Base-by-base conservation (phyloP, 768 basidiomycete species). In the Boletus tomentosulus region DNA sequence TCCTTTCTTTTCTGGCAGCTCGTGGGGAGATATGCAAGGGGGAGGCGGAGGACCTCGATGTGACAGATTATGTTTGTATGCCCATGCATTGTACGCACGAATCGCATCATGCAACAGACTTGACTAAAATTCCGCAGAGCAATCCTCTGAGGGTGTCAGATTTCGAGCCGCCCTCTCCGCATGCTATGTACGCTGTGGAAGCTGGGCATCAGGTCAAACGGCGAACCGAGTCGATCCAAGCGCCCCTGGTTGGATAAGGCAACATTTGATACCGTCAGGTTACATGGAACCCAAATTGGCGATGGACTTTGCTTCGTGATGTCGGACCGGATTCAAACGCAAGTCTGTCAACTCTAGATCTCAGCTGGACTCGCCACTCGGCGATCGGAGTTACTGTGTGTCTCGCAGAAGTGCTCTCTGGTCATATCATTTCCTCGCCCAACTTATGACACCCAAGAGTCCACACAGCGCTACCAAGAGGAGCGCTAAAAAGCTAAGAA, bases 401-500 rank as follows among this genome's bases (percentile, higher is more conserved):
- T 16, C 35, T 37, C 16, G 22, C 5, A 11, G 22, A 16, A 12
- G 42, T 27, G 42, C 15, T 44, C 43, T 9, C 27, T 15, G 7
- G 22, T 31, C n/a, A 45, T 19, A 6, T 53, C 53, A 71, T 48
- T 58, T 48, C 41, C 22, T 58, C 11, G 50, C 51, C 62, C 64
- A 61, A 28, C 48, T 49, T 19, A 64, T 39, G 30, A 42, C 25
- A 31, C 64, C 56, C 39, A 70, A 28, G 6, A 70, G 50, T 46
- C 41, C 56, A 35, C 66, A 68, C 7, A 64, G 25, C 3, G 27
- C 55, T 25, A 71, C 28, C 27, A 71, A 31, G 16, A 62, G 22
- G 19, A 64, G 13, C 1, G 68, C 68, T 6, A 60, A 54, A 44
- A 48, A 55, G 39, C 34, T 62, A 16, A 71, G 39, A 15, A 59